These are phyloP conservation scores for Monilinia fructigena DNA, from an alignment of 2,329 filamentous ascomycete species.

Conservation along the genomic window DNA sequence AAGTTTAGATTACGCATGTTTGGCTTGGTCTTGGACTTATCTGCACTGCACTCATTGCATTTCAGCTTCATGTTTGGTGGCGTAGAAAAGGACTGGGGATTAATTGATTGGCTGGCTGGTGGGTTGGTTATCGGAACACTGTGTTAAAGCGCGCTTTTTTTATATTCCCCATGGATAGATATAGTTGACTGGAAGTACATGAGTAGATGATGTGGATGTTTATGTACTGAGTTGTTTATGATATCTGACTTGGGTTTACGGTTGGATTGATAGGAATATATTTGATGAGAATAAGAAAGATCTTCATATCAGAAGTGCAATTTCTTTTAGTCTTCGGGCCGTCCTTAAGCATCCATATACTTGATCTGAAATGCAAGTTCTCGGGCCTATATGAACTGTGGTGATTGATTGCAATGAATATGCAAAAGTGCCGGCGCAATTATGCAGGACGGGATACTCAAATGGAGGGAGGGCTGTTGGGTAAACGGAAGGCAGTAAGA, in stretches of 20 bases:
- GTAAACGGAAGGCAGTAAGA: no score
- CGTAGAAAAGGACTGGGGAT: slow-evolving; percentile 8
- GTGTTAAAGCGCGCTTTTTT: slow-evolving; percentile 10
- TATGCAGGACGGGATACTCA: no score
- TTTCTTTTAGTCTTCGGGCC: no score
- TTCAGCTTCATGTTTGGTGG: slow-evolving; percentile 15
- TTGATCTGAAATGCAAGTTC: no score
- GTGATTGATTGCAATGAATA: no score
- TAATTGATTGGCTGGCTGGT: neutral
- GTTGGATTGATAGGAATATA: neutral
- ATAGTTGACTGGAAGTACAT: neutral
- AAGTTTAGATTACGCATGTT: neutral
- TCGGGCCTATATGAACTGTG: no score
- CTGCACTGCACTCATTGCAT: slow-evolving; percentile 9
- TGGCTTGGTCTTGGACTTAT: neutral
- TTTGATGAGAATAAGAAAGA: neutral
- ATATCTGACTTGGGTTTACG: slow-evolving; percentile 5
- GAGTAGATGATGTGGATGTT: slow-evolving; percentile 7
- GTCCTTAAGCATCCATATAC: no score
- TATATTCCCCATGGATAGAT: slow-evolving; percentile 12
- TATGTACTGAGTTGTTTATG: slow-evolving; percentile 4
- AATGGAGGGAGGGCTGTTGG: no score
- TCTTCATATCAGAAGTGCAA: neutral
- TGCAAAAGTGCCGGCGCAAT: no score
- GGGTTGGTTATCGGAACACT: slow-evolving; percentile 6